Conservation (phyloP, 805 yeast genomes). For the Candida wancherniae region DNA sequence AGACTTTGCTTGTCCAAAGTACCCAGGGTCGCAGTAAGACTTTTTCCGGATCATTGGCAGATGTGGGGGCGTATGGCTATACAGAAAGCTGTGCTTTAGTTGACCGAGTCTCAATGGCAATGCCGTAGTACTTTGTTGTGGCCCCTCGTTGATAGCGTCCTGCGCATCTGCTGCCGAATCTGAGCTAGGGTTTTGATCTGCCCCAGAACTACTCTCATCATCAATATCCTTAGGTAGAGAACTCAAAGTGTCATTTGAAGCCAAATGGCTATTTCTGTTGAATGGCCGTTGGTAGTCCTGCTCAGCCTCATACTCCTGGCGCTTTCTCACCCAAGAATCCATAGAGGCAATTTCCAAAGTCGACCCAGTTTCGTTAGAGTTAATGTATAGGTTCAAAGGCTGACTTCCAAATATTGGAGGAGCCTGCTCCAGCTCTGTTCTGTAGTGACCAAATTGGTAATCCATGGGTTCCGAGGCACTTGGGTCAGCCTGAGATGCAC, state of each 20-base stretch:
- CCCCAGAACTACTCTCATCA: too few relatives aligned
- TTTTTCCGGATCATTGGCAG: conserved; percentile 17
- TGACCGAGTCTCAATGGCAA: conserved; percentile 15
- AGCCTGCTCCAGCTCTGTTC: conserved; percentile 14
- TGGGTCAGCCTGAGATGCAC: conserved; percentile 2
- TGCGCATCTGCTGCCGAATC: too few relatives aligned
- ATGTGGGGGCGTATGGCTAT: conserved; percentile 19
- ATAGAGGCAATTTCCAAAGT: conserved; percentile 46
- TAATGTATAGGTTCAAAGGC: conserved; percentile 12
- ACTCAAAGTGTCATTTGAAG: conserved; percentile 25
- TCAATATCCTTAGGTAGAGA: conserved; percentile 2
- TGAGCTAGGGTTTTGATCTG: too few relatives aligned
- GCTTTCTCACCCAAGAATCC: conserved; percentile 49
- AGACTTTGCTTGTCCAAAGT: not conserved
- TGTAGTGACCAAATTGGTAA: conserved; percentile 17
- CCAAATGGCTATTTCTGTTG: conserved; percentile 23
- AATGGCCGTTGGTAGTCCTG: conserved; percentile 7
- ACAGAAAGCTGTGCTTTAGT: conserved; percentile 23
- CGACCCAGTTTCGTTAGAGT: conserved; percentile 27
- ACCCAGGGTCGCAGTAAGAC: conserved; percentile 15
- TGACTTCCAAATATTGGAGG: conserved; percentile 8
- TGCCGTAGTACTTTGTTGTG: too few relatives aligned
- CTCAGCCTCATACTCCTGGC: conserved; percentile 41
- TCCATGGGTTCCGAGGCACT: conserved; percentile 10
- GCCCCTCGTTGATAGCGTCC: too few relatives aligned